Evolutionary conservation across 2,329 filamentous ascomycete species (phyloP), one percentile per base, ranked within the genome.

Genomic region (Sclerotinia trifoliorum): DNA sequence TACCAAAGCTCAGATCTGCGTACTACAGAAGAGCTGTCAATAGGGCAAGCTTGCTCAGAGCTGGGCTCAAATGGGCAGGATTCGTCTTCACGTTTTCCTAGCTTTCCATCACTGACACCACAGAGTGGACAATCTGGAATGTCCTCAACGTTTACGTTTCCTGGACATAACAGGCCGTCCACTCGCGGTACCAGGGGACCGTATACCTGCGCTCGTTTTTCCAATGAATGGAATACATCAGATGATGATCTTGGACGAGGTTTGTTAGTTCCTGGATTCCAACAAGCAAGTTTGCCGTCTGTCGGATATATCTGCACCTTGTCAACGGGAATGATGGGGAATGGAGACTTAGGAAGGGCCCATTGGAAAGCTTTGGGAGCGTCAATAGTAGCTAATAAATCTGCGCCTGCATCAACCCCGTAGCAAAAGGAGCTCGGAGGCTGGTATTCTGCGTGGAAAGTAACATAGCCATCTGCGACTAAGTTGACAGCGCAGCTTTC

Each of bases 391-490:
- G 26, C 52, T 15, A 32, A 6, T 32, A 55, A 24, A 55, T 55
- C 26, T 32, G 49, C 62, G 17, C 32, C 49, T 29, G 13, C 62
- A 35, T 55, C 32, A 29, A 32, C 49, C 55, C 48, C 62, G n/a
- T 65, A 46, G 49, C 49, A 55, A 44, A 65, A 46, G 26, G 52
- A 32, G 24, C 29, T 29, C 29, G 32, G 26, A 32, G 48, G 49
- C 39, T 24, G 49, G 13, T 55, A 29, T 21, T 29, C 24, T 32
- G 62, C 62, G 32, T 65, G 32, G 62, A 42, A 29, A 21, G 32
- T 46, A 32, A 65, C 49, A 21, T 55, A 65, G 21, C 62, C 48
- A 39, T 65, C 62, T 55, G 62, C 48, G 29, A 65, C 62, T 29
- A 65, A 44, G 39, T 48, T 65, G 11, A 54, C 32, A 17, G 62